A percentile compares a stretch with the other conserved stretches of the same genome.
phyloP scores from a whole-genome alignment of 176 grass and related monocot species.

The Oropetium thomaeum region DNA sequence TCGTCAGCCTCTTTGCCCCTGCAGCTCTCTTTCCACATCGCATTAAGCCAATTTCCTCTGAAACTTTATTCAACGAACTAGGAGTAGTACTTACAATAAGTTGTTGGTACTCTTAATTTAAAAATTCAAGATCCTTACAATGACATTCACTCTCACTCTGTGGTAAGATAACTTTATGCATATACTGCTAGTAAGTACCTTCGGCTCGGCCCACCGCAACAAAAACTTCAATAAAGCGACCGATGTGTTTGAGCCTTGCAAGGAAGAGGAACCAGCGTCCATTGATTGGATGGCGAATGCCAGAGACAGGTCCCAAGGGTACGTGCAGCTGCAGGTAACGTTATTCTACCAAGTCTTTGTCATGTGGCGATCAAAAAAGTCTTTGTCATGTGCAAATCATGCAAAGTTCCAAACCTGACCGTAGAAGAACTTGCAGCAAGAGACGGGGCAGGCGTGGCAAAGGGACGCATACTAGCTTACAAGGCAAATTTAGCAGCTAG shows the following conservation, averaged over 20 bases:
- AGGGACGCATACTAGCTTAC: neutral
- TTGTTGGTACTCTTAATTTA: no score
- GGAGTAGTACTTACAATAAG: no score
- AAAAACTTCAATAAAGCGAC: conserved; percentile 10
- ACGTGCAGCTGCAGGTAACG: neutral
- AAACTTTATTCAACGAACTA: no score
- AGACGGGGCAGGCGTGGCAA: conserved; percentile 16
- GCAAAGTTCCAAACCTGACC: neutral
- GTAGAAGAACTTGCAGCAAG: neutral
- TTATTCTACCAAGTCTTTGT: neutral
- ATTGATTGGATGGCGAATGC: conserved; percentile 24
- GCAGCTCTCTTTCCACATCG: no score
- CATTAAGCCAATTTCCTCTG: neutral
- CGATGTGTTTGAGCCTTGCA: conserved; percentile 34
- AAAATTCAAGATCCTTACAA: no score
- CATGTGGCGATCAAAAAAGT: neutral
- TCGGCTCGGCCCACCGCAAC: neutral
- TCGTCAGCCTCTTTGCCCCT: no score
- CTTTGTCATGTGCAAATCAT: neutral
- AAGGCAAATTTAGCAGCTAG: neutral
- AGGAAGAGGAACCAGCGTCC: conserved; percentile 20
- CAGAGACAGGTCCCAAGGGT: neutral
- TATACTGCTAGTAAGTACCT: no score
- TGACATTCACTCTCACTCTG: neutral
- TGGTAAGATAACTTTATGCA: neutral